Percentiles rank a stretch among this genome's conserved stretches.
Conservation (phyloP, 768 basidiomycete species). For the Tylopilus rubrobrunneus region DNA sequence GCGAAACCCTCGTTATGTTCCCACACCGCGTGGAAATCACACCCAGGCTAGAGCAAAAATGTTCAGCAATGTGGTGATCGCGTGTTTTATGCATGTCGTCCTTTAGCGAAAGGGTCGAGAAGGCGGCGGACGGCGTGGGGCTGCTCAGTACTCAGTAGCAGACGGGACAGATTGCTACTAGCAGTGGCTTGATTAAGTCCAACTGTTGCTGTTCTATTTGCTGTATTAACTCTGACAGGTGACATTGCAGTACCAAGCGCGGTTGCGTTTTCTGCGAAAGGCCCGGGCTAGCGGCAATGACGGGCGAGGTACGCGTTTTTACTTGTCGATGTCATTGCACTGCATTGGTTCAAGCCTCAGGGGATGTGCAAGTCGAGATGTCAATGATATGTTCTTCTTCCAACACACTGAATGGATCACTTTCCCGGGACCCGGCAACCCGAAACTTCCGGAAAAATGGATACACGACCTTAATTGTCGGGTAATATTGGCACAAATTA, state of each 20-base stretch:
- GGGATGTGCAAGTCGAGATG: background rate
- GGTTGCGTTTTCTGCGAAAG: background rate
- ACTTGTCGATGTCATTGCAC: conserved; percentile 19
- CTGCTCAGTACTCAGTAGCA: too few relatives aligned
- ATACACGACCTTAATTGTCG: background rate
- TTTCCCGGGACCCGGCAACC: conserved; percentile 20
- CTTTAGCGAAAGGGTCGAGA: conserved; percentile 11
- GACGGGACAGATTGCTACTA: too few relatives aligned
- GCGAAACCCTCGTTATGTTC: conserved; percentile 17
- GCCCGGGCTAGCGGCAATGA: conserved; percentile 16
- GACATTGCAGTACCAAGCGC: conserved; percentile 10
- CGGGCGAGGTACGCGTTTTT: conserved; percentile 16
- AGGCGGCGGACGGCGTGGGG: conserved; percentile 5
- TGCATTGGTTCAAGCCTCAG: conserved; percentile 11
- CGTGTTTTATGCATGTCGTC: conserved; percentile 16
- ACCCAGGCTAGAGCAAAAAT: background rate
- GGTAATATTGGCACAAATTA: background rate
- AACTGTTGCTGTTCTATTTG: background rate
- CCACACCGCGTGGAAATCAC: conserved; percentile 16
- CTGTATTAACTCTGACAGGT: conserved; percentile 2
- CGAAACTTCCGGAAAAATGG: conserved; percentile 9
- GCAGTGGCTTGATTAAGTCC: background rate
- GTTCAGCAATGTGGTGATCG: conserved; percentile 9
- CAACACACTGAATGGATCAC: conserved; percentile 2
- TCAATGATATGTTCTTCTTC: conserved; percentile 1